A percentile compares a stretch with the other conserved stretches of the same genome.
Conservation (phyloP, 768 basidiomycete genomes). For the Neoboletus brunneissimus region DNA sequence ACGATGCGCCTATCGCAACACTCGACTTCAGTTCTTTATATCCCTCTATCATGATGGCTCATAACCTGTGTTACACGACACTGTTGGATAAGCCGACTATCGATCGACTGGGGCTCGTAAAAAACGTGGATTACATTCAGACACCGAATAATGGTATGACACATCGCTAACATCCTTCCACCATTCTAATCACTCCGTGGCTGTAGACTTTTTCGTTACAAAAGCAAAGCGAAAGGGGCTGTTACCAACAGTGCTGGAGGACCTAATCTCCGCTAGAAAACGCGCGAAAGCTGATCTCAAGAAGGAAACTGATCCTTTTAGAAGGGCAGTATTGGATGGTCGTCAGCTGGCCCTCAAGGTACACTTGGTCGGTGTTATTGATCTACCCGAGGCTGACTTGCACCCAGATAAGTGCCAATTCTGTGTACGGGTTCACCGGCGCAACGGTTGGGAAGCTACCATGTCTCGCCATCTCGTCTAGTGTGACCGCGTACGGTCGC, state of each 20-base stretch:
- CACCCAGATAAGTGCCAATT: conserved; percentile 93
- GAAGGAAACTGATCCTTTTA: conserved; percentile 95
- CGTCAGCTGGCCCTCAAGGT: conserved; percentile 96
- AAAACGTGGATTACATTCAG: conserved; percentile 87
- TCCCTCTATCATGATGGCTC: conserved; percentile 99
- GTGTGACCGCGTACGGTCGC: conserved; percentile 92
- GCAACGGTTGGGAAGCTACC: conserved; percentile 97
- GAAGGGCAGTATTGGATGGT: conserved; percentile 94
- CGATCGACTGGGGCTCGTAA: conserved; percentile 71
- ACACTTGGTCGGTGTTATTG: neutral
- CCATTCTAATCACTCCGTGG: neutral
- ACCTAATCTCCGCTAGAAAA: conserved; percentile 90
- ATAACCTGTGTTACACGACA: conserved; percentile 98
- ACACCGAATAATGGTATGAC: conserved; percentile 90
- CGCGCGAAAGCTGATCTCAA: conserved; percentile 94
- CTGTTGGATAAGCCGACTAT: conserved; percentile 80
- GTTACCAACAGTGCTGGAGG: conserved; percentile 88
- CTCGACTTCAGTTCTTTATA: conserved; percentile 98
- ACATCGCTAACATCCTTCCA: too few species aligned
- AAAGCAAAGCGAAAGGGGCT: conserved; percentile 77
- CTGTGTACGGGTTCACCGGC: conserved; percentile 98
- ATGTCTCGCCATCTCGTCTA: conserved; percentile 93
- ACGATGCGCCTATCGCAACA: conserved; percentile 94
- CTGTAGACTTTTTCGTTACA: conserved; percentile 82
- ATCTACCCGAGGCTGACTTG: neutral